phyloP scores from a whole-genome alignment of 2,329 filamentous ascomycete species.

The Calonectria pseudoturangicola region DNA sequence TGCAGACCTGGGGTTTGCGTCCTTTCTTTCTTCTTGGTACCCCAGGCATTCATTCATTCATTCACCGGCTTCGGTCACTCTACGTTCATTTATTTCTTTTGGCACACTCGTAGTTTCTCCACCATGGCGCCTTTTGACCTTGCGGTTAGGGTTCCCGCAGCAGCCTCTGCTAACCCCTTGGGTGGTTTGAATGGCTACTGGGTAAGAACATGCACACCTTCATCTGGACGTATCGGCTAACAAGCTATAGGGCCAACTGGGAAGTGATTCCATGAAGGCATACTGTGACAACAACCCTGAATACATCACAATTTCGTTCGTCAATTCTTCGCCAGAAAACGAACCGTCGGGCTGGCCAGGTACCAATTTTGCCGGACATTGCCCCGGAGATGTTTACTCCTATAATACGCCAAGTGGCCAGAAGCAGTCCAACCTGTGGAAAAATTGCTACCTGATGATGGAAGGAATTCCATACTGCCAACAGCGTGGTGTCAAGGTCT shows the following conservation, averaged over 20 bases:
- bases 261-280: constrained; percentile 56
- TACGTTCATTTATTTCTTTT: constrained; percentile 56
- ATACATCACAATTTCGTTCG: constrained; percentile 62
- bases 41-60: constrained; percentile 58
- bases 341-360: constrained; percentile 59
- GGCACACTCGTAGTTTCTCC: background rate
- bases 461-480: constrained; percentile 65
- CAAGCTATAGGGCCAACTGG: constrained; percentile 59
- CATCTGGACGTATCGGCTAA: constrained; percentile 12
- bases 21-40: constrained; percentile 61
- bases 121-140: constrained; percentile 43
- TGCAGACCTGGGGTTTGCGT: constrained; percentile 63
- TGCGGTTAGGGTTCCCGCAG: background rate
- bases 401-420: constrained; percentile 48
- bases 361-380: constrained; percentile 64
- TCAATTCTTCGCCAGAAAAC: constrained; percentile 62
- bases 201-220: constrained; percentile 50
- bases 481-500: constrained; percentile 63
- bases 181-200: constrained; percentile 64
- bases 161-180: constrained; percentile 46
- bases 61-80: constrained; percentile 58
- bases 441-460: constrained; percentile 60
- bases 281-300: constrained; percentile 62
- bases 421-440: constrained; percentile 57
- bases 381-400: constrained; percentile 55